A percentile compares a stretch with the other conserved stretches of the same genome.
Conservation (phyloP, 768 basidiomycete genomes). For the Boletus patriciae region DNA sequence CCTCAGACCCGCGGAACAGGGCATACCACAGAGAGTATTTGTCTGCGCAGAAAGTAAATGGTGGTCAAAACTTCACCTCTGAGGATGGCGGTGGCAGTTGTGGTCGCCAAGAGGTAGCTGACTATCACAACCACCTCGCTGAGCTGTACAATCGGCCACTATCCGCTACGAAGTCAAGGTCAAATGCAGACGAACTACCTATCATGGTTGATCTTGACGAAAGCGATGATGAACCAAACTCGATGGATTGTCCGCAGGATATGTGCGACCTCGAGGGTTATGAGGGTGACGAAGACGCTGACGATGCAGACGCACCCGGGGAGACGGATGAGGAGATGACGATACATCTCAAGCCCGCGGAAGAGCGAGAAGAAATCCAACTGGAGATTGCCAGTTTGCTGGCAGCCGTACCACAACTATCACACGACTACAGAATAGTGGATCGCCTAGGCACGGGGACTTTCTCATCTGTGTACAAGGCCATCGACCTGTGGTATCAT, state of each 20-base stretch:
- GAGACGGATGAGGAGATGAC: constrained; percentile 65
- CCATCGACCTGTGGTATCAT: constrained; percentile 75
- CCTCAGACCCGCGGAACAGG: constrained; percentile 56
- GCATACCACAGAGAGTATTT: constrained; percentile 43
- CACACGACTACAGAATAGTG: constrained; percentile 69
- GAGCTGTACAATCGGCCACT: constrained; percentile 38
- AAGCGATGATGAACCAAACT: constrained; percentile 39
- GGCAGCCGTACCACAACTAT: constrained; percentile 62
- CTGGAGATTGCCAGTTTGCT: constrained; percentile 76
- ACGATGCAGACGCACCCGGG: constrained; percentile 32
- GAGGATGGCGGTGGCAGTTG: constrained; percentile 51
- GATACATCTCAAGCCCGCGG: constrained; percentile 52
- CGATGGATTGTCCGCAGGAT: constrained; percentile 39
- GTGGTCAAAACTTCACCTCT: constrained; percentile 40
- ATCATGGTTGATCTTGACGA: constrained; percentile 49
- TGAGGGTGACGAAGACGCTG: constrained; percentile 37
- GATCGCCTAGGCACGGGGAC: constrained; percentile 97
- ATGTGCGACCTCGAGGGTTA: constrained; percentile 37
- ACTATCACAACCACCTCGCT: constrained; percentile 54
- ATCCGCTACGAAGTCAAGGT: constrained; percentile 21
- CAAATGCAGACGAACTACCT: constrained; percentile 26
- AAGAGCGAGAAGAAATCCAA: constrained; percentile 74
- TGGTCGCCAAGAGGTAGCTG: constrained; percentile 40
- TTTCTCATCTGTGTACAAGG: constrained; percentile 99
- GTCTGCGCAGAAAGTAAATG: constrained; percentile 35